These are phyloP conservation scores for Phialophora expanda DNA, from an alignment of 2,329 filamentous ascomycete genomes.

Conservation along the genomic window DNA sequence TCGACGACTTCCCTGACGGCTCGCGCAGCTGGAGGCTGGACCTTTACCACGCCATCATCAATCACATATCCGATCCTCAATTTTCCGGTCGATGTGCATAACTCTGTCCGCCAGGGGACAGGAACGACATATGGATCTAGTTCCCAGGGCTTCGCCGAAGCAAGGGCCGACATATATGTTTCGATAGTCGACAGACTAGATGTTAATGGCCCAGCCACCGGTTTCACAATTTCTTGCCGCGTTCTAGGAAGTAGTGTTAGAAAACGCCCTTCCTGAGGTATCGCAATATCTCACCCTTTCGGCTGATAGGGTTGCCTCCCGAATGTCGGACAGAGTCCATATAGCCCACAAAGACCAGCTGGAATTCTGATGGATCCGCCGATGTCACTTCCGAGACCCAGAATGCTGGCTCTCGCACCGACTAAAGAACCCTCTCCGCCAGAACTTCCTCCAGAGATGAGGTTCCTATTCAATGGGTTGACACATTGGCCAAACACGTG, in stretches of 20 bases:
- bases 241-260: not conserved
- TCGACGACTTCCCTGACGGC: conserved; percentile 54
- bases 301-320: conserved; percentile 40
- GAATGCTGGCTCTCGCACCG: conserved; percentile 48
- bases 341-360: conserved; percentile 54
- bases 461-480: conserved; percentile 50
- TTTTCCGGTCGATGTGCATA: conserved; percentile 44
- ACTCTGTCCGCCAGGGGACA: conserved; percentile 59
- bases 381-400: conserved; percentile 59
- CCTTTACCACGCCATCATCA: conserved; percentile 67
- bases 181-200: conserved; percentile 58
- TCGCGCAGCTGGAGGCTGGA: conserved; percentile 66
- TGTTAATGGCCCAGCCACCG: conserved; percentile 64
- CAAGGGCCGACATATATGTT: conserved; percentile 45
- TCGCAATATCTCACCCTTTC: conserved; percentile 45
- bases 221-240: conserved; percentile 54
- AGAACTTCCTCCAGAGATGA: conserved; percentile 56
- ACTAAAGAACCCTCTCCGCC: conserved; percentile 52
- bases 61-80: conserved; percentile 67
- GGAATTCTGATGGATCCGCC: conserved; percentile 59
- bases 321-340: conserved; percentile 54
- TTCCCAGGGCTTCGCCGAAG: conserved; percentile 56
- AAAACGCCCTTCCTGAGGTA: not conserved
- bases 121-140: conserved; percentile 60
- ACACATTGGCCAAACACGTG: conserved; percentile 56